These are phyloP conservation scores for Polysphondylium violaceum DNA, from an alignment of 78 protist genomes.

Conservation along the genomic window DNA sequence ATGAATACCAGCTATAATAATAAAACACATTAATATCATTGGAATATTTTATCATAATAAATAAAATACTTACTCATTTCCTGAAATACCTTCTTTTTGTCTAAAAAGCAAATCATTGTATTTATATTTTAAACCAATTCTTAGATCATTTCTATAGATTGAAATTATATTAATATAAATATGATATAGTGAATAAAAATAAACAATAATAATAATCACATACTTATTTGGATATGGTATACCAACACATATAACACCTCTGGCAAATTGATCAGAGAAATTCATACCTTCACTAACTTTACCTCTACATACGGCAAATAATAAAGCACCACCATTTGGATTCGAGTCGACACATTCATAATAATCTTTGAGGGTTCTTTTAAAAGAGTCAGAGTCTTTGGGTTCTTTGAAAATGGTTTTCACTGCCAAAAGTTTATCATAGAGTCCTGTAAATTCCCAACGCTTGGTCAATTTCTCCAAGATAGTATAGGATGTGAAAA, in stretches of 20 bases:
- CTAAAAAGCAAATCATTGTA: constrained; percentile 5
- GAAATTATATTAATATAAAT: background rate
- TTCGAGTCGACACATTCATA: constrained; percentile 6
- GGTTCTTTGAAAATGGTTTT: constrained; percentile 87
- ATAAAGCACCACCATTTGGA: constrained; percentile 82
- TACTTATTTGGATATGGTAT: constrained; percentile 92
- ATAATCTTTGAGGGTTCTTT: constrained; percentile 41
- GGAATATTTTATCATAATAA: background rate
- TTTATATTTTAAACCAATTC: constrained; percentile 8
- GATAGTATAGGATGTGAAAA: constrained; percentile 95
- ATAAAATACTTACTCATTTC: no score
- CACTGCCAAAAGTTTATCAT: background rate
- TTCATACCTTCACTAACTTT: constrained; percentile 97
- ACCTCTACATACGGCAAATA: constrained; percentile 97
- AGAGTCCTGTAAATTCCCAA: constrained; percentile 72
- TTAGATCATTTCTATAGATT: constrained; percentile 25
- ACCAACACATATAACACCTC: constrained; percentile 98
- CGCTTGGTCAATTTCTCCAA: constrained; percentile 28
- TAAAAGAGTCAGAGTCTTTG: constrained; percentile 14
- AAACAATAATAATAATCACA: constrained; percentile 71
- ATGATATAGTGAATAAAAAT: background rate
- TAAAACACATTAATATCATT: background rate
- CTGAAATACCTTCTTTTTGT: constrained; percentile 4
- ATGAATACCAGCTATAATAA: constrained; percentile 55
- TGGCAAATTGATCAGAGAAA: constrained; percentile 93